Evolutionary conservation across 129 eudicot species (phyloP), one percentile per base, ranked within the genome.

Genomic region (Gnaphalium uliginosum): DNA sequence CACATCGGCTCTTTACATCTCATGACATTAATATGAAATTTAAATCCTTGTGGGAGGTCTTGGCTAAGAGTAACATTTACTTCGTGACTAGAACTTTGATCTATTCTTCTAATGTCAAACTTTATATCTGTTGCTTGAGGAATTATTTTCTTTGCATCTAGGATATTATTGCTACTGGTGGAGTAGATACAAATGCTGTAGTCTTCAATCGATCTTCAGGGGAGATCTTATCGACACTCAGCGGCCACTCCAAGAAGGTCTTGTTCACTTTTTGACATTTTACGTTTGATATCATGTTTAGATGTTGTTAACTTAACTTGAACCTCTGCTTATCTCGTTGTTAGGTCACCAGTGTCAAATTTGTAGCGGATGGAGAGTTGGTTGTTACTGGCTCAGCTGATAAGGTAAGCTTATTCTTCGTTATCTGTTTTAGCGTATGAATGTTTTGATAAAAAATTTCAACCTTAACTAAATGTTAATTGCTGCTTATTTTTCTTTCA

Each of bases 231-330:
- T 89, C 98, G 27, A 94, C 93, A 27, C 97, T 94, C 54, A 94
- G 93, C 79, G 98, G 98, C 46, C 98, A 94, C 76, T 94, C 98
- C 59, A 94, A 94, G 89, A 94, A 89, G 98, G 98, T 94, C 60
- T 41, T 70, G 66, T 51, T 73, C 25, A n/a, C 41, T 76, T 51
- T 58, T 85, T 72, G 48, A 50, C 60, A 24, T 56, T n/a, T 69
- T 26, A 26, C 27, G 6, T 35, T 67, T 69, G 26, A 23, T 58
- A 5, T 64, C 65, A 30, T 46, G 56, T 58, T 27, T 33, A 5
- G 25, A 30, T 63, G 67, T 17, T 70, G 68, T 58, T 41, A n/a
- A 48, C 76, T 60, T 4, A 6, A 77, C 71, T 37, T 51, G 48
- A 54, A 77, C 62, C 72, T 71, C 46, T 76, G 11, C 66, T 64